Conservation (phyloP, 1,139 yeast species). For the Candida sp. region DNA sequence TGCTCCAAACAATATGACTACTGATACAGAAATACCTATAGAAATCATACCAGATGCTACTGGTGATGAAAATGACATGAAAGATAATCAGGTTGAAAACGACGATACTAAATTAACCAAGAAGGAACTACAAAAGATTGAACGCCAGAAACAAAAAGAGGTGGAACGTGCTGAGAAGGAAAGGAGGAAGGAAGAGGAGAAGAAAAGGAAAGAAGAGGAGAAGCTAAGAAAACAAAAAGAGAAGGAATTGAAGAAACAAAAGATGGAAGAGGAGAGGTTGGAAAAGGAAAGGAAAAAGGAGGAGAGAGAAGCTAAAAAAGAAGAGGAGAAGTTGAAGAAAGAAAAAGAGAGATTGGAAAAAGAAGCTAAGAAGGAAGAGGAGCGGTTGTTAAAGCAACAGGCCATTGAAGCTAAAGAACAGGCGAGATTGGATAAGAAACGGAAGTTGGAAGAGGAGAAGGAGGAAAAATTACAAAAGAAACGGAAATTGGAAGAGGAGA, state of each 20-base stretch:
- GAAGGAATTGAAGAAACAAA: conserved; percentile 23
- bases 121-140: conserved; percentile 6
- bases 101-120: conserved; percentile 5
- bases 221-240: conserved; percentile 24
- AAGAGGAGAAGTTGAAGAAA: conserved; percentile 17
- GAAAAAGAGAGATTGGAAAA: conserved; percentile 24
- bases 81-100: not conserved
- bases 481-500: conserved; percentile 14
- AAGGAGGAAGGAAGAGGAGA: conserved; percentile 12
- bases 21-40: not conserved
- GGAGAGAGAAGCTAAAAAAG: conserved; percentile 27
- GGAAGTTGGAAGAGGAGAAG: conserved; percentile 13
- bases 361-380: conserved; percentile 21
- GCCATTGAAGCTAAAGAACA: conserved; percentile 16
- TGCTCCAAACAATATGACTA: not conserved
- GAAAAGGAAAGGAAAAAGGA: conserved; percentile 17
- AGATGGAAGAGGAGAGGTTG: conserved; percentile 25
- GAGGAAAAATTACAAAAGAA: conserved; percentile 15
- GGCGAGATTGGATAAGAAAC: conserved; percentile 16
- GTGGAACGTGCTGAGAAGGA: conserved; percentile 11
- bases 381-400: conserved; percentile 13
- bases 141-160: conserved; percentile 10
- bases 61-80: not conserved
- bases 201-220: conserved; percentile 23
- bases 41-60: not conserved